These are phyloP conservation scores for Fusarium musae DNA, from an alignment of 2,329 filamentous ascomycete genomes.

Conservation along the genomic window DNA sequence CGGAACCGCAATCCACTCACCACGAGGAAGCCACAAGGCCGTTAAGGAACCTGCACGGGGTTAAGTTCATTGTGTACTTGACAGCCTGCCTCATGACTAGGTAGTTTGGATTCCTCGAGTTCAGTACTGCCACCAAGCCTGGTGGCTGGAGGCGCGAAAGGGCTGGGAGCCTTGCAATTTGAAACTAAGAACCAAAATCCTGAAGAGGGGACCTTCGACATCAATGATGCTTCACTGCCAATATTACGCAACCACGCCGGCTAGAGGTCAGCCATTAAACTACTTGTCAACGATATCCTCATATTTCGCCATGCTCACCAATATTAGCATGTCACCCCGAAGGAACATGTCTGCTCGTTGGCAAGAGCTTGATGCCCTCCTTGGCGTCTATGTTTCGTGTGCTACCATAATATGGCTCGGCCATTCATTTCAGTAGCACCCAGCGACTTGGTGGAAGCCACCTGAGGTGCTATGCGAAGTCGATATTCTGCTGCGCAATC, in stretches of 20 bases:
- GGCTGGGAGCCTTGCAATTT: background rate
- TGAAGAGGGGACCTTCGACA: background rate
- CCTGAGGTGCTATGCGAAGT: background rate
- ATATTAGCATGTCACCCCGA: background rate
- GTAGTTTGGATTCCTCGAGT: background rate
- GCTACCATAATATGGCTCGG: background rate
- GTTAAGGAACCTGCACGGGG: background rate
- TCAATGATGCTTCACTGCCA: background rate
- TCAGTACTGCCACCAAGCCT: constrained; percentile 1
- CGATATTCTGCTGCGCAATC: background rate
- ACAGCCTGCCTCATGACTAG: background rate
- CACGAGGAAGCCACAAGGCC: constrained; percentile 11
- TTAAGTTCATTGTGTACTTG: background rate
- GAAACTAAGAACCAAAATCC: constrained; percentile 7
- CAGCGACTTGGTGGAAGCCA: background rate
- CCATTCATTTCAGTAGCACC: background rate
- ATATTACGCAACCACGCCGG: background rate
- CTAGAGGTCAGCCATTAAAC: background rate
- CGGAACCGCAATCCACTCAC: constrained; percentile 24
- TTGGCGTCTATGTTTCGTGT: background rate
- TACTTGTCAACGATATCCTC: background rate
- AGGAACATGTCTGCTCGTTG: background rate
- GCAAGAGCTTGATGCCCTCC: background rate
- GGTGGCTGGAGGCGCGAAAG: constrained; percentile 2
- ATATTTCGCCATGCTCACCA: background rate